Evolutionary conservation across 148 eudicot species (phyloP).

Genomic region (Spergularia marina): DNA sequence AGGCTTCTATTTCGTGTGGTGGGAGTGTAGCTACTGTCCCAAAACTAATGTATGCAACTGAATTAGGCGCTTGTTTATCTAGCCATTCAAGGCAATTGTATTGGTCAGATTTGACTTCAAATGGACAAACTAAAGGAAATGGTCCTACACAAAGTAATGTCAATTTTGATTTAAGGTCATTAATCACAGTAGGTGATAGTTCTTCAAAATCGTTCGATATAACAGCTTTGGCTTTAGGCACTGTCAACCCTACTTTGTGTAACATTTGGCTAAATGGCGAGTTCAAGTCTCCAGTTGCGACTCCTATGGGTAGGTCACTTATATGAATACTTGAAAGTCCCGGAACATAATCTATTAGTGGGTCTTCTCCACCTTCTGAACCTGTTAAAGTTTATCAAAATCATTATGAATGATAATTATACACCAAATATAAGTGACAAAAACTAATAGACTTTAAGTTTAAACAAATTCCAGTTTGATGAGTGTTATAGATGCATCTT

Average conservation of each 20-base stretch:
- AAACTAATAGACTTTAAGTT: no score
- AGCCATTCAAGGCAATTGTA: conserved; percentile 53
- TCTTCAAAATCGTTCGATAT: conserved; percentile 51
- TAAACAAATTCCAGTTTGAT: no score
- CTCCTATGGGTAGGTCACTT: conserved; percentile 44
- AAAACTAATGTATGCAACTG: conserved; percentile 58
- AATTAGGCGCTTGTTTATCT: conserved; percentile 31
- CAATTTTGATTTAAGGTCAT: conserved; percentile 43
- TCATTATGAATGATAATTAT: no score
- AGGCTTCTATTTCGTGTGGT: conserved; percentile 37
- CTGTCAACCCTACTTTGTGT: conserved; percentile 41
- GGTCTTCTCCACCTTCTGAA: conserved; percentile 24
- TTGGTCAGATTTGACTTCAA: conserved; percentile 22
- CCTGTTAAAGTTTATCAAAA: conserved; percentile 19
- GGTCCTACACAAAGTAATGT: conserved; percentile 53
- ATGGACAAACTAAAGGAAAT: conserved; percentile 36
- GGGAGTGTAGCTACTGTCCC: conserved; percentile 47
- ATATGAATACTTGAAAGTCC: conserved; percentile 42
- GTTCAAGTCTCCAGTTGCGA: conserved; percentile 40
- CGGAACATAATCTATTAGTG: conserved; percentile 36
- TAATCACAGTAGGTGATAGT: conserved; percentile 31
- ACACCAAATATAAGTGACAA: no score
- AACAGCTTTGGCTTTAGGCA: conserved; percentile 44
- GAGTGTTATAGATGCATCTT: no score
- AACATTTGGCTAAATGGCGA: conserved; percentile 51